These are phyloP conservation scores for Chlamydomonas reinhardtii DNA, from an alignment of 163 green algal genomes.

Conservation along the genomic window DNA sequence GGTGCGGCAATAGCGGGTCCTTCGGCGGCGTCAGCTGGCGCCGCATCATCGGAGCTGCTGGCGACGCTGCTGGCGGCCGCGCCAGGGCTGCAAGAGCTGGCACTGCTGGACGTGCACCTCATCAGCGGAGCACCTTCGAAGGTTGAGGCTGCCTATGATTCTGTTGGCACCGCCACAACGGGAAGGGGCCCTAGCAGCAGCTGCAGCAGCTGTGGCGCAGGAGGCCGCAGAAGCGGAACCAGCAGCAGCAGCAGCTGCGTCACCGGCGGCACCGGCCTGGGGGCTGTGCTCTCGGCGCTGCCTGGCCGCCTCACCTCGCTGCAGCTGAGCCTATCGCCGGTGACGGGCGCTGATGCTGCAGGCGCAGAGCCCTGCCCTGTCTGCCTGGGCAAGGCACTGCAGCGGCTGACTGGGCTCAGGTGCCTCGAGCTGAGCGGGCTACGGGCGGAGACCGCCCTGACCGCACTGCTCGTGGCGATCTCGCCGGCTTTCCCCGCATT, in stretches of 20 bases:
- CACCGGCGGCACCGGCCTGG: neutral
- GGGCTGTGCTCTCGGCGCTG: neutral
- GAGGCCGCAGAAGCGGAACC: too few species aligned
- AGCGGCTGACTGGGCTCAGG: neutral
- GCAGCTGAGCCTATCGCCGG: too few species aligned
- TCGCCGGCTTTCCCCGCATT: too few species aligned
- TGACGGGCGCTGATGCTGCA: neutral
- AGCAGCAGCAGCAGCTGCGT: neutral
- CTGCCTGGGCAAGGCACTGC: constrained; percentile 18
- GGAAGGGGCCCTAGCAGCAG: too few species aligned
- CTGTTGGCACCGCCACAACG: too few species aligned
- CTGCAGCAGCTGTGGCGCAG: too few species aligned
- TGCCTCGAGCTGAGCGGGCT: constrained; percentile 14
- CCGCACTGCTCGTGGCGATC: neutral
- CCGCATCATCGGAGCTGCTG: neutral
- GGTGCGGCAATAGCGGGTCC: too few species aligned
- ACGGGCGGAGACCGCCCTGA: neutral
- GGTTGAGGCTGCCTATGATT: too few species aligned
- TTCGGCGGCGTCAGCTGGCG: too few species aligned
- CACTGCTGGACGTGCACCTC: constrained; percentile 1
- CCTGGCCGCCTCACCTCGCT: neutral
- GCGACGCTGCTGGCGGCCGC: neutral
- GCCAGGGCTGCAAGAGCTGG: constrained; percentile 16
- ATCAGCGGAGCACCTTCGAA: too few species aligned
- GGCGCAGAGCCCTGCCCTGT: neutral